Base-by-base conservation (phyloP, 2,329 filamentous ascomycete species). In the Fusarium graminum region DNA sequence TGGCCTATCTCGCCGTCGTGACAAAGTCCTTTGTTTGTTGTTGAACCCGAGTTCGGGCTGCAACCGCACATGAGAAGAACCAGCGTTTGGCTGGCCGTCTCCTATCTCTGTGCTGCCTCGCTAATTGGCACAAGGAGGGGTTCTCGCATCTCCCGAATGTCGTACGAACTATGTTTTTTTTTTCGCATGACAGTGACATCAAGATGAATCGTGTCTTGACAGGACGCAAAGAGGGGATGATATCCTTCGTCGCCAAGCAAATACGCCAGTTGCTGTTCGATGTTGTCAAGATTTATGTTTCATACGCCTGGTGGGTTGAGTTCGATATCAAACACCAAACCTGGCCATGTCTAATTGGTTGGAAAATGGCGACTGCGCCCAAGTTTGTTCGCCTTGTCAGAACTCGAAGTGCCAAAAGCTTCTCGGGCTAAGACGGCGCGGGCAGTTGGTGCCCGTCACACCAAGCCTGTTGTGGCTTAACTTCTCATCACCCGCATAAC, bases 391-490 rank as follows among this genome's bases (percentile, higher is more conserved):
- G 40, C 32, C 52, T 34, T 13, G 16, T 34, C 22, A 4, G 6
- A 22, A 4, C 34, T 16, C n/a, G 34, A 17, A 36, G 34, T 11
- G 34, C 16, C 16, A 36, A n/a, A 36, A 36, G 34, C 34, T 36
- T 36, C 16, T 29, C 11, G 61, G 65, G 66, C 65, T 65, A 72
- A 70, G 67, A 55, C 62, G 65, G 67, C 34, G 49, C 57, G 54
- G 53, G 62, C 53, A 57, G 54, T 57, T 59, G 56, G 59, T 57
- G 54, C 49, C 38, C 57, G 46, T 28, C 14, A 36, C 34, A 10
- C 69, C 60, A 70, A 38, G n/a, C 67, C 62, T 13, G 46, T 52
- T 19, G 8, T n/a, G 47, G 65, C 7, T 56, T 72, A 70, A 56
- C 28, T 40, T 38, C 4, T 36, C 29, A 50, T 45, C 45, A 67